These are phyloP conservation scores for Podospora pseudopauciseta DNA, from an alignment of 495 filamentous ascomycete species.

Conservation along the genomic window DNA sequence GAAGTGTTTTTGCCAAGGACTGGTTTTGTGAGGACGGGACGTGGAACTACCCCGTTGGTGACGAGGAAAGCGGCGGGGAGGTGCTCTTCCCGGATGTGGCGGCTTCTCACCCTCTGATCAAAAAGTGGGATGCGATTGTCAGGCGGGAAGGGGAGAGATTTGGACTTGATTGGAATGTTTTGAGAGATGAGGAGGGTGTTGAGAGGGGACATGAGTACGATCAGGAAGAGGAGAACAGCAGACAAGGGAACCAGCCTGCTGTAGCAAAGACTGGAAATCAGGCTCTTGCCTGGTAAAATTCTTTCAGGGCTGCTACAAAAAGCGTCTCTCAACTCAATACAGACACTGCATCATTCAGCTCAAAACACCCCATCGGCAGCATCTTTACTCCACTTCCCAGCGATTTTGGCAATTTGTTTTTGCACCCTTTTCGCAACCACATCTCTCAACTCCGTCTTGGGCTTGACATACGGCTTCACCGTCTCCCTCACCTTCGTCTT, in stretches of 20 bases:
- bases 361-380: neutral
- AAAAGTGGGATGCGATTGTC: slow-evolving; percentile 51
- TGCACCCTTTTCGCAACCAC: slow-evolving; percentile 8
- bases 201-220: slow-evolving; percentile 2
- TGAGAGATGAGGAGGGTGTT: slow-evolving; percentile 24
- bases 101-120: slow-evolving; percentile 56
- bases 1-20: slow-evolving; percentile 58
- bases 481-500: slow-evolving; percentile 47
- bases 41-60: slow-evolving; percentile 57
- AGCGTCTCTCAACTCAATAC: no score
- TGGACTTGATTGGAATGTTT: slow-evolving; percentile 38
- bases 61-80: slow-evolving; percentile 24
- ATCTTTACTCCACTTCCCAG: neutral
- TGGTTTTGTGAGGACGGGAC: slow-evolving; percentile 59
- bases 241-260: neutral
- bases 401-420: neutral
- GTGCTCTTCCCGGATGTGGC: slow-evolving; percentile 45
- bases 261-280: neutral
- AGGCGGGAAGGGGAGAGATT: slow-evolving; percentile 41
- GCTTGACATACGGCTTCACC: slow-evolving; percentile 47
- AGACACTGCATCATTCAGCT: neutral
- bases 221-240: slow-evolving; percentile 4
- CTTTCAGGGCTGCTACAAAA: neutral
- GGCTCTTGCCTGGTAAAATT: neutral
- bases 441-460: slow-evolving; percentile 46